phyloP scores from a whole-genome alignment of 768 basidiomycete species.

The Rhizopogon roseolus region DNA sequence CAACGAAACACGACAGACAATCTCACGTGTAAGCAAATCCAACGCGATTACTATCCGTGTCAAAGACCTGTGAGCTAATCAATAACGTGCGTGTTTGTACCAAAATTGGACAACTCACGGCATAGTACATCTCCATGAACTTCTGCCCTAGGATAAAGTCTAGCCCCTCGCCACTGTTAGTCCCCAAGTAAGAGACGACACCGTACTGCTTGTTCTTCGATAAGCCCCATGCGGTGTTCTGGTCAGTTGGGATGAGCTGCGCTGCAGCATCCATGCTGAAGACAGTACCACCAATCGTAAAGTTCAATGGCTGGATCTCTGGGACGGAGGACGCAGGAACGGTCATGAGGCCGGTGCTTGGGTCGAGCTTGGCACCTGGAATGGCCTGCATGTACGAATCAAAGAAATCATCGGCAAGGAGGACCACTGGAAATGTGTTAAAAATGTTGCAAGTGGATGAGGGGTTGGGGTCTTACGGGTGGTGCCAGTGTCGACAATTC shows the following conservation, averaged over 20 bases:
- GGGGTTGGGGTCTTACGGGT: slow-evolving; percentile 2
- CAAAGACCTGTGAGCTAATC: slow-evolving; percentile 12
- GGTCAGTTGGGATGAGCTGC: slow-evolving; percentile 1
- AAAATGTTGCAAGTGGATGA: not conserved
- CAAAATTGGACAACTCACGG: not conserved
- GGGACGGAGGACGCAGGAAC: not conserved
- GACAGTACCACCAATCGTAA: slow-evolving; percentile 1
- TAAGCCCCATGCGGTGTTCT: slow-evolving; percentile 2
- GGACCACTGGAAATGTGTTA: slow-evolving; percentile 1
- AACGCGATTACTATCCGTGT: slow-evolving; percentile 12
- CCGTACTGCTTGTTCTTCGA: not conserved
- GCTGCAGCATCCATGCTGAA: slow-evolving; percentile 2
- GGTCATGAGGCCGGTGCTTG: not conserved
- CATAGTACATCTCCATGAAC: slow-evolving; percentile 5
- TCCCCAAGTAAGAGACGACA: not conserved
- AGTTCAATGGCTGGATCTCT: slow-evolving; percentile 1
- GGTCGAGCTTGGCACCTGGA: not conserved
- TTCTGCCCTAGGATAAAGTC: slow-evolving; percentile 3
- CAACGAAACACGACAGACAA: not conserved
- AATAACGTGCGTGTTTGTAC: not conserved
- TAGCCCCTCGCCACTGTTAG: slow-evolving; percentile 1
- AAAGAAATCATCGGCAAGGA: slow-evolving; percentile 9
- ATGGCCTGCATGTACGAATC: not conserved
- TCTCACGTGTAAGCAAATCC: slow-evolving; percentile 21
- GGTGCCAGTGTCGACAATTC: slow-evolving; percentile 18